A percentile compares a stretch with the other conserved stretches of the same genome.
These are phyloP conservation scores for Lecanicillium sp. DNA, from an alignment of 2,329 filamentous ascomycete genomes.

Conservation along the genomic window DNA sequence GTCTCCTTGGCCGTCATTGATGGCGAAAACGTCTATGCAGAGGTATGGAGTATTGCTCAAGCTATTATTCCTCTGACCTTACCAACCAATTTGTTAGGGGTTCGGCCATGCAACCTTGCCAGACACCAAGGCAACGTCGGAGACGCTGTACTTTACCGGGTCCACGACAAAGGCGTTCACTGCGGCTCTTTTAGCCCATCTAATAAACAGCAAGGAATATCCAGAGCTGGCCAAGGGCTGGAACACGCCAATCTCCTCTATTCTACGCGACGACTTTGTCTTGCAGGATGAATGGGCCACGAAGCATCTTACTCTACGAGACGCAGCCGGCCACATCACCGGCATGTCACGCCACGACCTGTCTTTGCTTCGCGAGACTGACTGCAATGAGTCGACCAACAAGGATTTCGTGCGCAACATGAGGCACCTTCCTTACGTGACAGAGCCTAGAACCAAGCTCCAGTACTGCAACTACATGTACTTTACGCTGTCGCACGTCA, in stretches of 20 bases:
- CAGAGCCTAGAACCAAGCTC: conserved; percentile 35
- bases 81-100: neutral
- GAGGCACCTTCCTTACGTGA: conserved; percentile 34
- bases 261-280: conserved; percentile 7
- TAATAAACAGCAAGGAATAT: neutral
- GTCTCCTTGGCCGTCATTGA: neutral
- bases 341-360: conserved; percentile 5
- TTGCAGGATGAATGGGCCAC: conserved; percentile 6
- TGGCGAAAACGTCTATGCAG: neutral
- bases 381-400: conserved; percentile 15
- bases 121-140: neutral
- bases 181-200: neutral
- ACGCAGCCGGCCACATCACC: conserved; percentile 3
- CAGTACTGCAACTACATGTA: conserved; percentile 47
- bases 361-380: neutral
- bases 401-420: conserved; percentile 33
- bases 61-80: neutral
- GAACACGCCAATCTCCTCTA: conserved; percentile 6
- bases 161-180: neutral
- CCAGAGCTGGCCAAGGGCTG: neutral
- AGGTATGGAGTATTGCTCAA: neutral
- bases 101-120: neutral
- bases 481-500: conserved; percentile 32
- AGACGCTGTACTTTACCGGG: neutral
- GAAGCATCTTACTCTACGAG: conserved; percentile 4